Percentiles rank a stretch among this genome's conserved stretches.
Conservation (phyloP, 257 asterid species). For the Ballota nigra region DNA sequence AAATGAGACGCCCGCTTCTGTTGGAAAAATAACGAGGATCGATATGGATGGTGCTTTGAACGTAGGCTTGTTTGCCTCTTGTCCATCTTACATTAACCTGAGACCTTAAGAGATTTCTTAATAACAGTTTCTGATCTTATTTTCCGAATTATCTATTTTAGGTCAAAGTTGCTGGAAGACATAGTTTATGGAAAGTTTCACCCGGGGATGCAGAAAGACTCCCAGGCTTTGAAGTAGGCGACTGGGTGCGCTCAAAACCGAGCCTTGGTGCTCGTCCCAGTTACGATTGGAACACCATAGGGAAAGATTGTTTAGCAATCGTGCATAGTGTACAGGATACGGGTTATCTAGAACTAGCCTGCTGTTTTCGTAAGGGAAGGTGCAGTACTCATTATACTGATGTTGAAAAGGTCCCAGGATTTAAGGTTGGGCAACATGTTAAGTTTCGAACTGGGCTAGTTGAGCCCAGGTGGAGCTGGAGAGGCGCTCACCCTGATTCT, state of each 20-base stretch:
- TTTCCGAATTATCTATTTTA: slow-evolving; percentile 27
- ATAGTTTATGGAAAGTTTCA: slow-evolving; percentile 81
- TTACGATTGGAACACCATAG: slow-evolving; percentile 91
- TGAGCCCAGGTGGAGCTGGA: slow-evolving; percentile 99
- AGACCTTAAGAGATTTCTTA: no score
- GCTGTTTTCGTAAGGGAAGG: slow-evolving; percentile 92
- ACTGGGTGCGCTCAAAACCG: slow-evolving; percentile 97
- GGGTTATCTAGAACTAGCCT: slow-evolving; percentile 85
- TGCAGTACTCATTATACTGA: slow-evolving; percentile 72
- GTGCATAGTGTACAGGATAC: slow-evolving; percentile 90
- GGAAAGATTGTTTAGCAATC: slow-evolving; percentile 86
- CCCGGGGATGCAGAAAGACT: slow-evolving; percentile 98
- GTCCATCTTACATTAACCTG: slow-evolving; percentile 15
- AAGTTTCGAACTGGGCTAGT: slow-evolving; percentile 64
- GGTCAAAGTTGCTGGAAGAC: slow-evolving; percentile 87
- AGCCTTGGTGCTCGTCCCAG: slow-evolving; percentile 92
- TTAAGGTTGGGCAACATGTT: slow-evolving; percentile 82
- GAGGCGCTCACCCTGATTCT: slow-evolving; percentile 69
- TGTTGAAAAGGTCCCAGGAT: slow-evolving; percentile 84
- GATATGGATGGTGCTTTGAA: slow-evolving; percentile 97
- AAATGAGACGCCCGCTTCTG: slow-evolving; percentile 82
- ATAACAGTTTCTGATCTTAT: slow-evolving; percentile 16
- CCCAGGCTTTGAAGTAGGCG: slow-evolving; percentile 94
- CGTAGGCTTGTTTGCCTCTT: slow-evolving; percentile 50
- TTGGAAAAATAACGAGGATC: slow-evolving; percentile 79